phyloP scores from a whole-genome alignment of 495 filamentous ascomycete genomes.

The Pseudotulostoma volvatum region DNA sequence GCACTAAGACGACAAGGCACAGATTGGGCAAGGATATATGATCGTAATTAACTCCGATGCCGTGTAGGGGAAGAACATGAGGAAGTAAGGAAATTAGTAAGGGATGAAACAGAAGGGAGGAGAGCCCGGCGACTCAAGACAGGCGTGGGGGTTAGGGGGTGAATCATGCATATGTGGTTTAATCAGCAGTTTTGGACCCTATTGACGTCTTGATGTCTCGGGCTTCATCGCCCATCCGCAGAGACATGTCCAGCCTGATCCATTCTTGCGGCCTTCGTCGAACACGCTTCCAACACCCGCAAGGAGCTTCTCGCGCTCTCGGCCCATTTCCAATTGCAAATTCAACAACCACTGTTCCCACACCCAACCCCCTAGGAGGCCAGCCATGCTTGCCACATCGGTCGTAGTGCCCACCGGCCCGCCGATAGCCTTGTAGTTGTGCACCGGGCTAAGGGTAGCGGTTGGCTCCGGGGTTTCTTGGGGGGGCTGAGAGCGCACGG shows the following conservation, averaged over 20 bases:
- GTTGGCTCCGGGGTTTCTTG: constrained; percentile 35
- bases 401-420: constrained; percentile 59
- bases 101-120: too few species aligned
- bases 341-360: constrained; percentile 96
- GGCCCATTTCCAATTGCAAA: constrained; percentile 68
- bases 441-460: constrained; percentile 19
- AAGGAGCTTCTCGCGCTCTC: constrained; percentile 45
- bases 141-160: too few species aligned
- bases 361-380: constrained; percentile 71
- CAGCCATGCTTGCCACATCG: constrained; percentile 57
- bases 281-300: constrained; percentile 65
- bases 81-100: too few species aligned
- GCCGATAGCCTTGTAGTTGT: constrained; percentile 40
- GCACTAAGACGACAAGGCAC: too few species aligned
- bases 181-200: too few species aligned
- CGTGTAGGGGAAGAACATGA: too few species aligned
- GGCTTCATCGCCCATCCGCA: constrained; percentile 87
- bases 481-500: constrained; percentile 23
- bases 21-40: too few species aligned
- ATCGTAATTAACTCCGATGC: too few species aligned
- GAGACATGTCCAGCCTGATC: constrained; percentile 73
- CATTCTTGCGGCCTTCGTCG: constrained; percentile 65
- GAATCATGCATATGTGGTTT: too few species aligned
- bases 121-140: too few species aligned
- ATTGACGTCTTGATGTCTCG: too few species aligned